A percentile compares a stretch with the other conserved stretches of the same genome.
phyloP scores from a whole-genome alignment of 2,329 filamentous ascomycete species.

The Seiridium cupressi region DNA sequence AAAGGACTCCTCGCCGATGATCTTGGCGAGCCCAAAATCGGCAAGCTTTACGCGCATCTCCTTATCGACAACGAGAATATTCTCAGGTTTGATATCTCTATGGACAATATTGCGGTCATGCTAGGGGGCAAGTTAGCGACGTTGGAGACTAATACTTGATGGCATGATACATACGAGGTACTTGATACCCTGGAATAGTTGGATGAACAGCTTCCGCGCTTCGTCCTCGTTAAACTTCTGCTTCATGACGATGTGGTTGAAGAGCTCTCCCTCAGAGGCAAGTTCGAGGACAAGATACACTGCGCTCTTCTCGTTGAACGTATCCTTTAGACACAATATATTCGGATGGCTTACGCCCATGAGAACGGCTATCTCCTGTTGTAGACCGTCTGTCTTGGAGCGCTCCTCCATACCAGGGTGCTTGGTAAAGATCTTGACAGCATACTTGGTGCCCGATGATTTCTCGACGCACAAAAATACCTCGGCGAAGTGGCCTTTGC shows the following conservation, averaged over 20 bases:
- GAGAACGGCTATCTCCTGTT: conserved; percentile 93
- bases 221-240: conserved; percentile 83
- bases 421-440: conserved; percentile 94
- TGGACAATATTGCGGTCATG: conserved; percentile 97
- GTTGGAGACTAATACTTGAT: not conserved
- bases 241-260: conserved; percentile 92
- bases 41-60: conserved; percentile 86
- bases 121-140: conserved; percentile 45
- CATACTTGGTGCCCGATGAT: conserved; percentile 75
- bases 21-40: conserved; percentile 96
- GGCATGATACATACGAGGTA: conserved; percentile 69
- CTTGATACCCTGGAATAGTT: conserved; percentile 91
- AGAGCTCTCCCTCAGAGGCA: conserved; percentile 88
- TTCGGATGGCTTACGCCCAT: conserved; percentile 98
- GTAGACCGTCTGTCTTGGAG: conserved; percentile 79
- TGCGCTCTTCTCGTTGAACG: conserved; percentile 86
- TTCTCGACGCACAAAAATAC: conserved; percentile 92
- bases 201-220: conserved; percentile 81
- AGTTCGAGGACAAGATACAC: conserved; percentile 91
- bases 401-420: conserved; percentile 77
- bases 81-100: conserved; percentile 96
- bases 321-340: conserved; percentile 89
- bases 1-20: conserved; percentile 97
- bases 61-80: conserved; percentile 86
- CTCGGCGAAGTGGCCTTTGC: conserved; percentile 93